Evolutionary conservation across 495 filamentous ascomycete genomes (phyloP).

Genomic region (Thozetella sp.): DNA sequence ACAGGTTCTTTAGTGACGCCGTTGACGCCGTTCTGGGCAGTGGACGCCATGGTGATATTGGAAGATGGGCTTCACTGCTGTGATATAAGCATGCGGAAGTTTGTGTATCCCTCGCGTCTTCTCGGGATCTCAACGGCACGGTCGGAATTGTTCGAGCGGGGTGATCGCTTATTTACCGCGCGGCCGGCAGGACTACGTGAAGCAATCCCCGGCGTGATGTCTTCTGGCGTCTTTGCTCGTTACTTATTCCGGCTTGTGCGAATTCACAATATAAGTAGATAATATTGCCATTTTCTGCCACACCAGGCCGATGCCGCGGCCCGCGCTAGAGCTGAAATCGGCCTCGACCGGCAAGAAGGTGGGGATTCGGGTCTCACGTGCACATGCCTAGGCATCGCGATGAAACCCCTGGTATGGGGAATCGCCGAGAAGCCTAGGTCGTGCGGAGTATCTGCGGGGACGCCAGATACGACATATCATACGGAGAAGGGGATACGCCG

Average conservation of each 20-base stretch:
- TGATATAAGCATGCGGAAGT: not conserved
- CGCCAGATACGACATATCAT: not conserved
- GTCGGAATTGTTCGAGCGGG: not conserved
- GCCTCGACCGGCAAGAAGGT: not conserved
- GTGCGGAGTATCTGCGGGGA: not conserved
- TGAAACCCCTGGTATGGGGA: not conserved
- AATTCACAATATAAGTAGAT: not conserved
- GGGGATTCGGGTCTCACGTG: not conserved
- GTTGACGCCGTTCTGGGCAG: not conserved
- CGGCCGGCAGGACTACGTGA: not conserved
- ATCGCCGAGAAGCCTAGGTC: not conserved
- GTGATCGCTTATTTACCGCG: not conserved
- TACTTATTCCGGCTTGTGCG: not conserved
- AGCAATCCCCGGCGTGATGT: not conserved
- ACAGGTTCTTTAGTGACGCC: not conserved
- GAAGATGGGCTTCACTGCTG: not conserved
- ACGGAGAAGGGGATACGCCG: not conserved
- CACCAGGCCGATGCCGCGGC: not conserved
- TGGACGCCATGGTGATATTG: not conserved
- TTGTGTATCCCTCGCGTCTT: not conserved
- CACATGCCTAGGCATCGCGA: not conserved
- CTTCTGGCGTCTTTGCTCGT: not conserved
- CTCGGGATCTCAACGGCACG: not conserved
- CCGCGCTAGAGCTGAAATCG: not conserved
- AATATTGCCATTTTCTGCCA: not conserved